phyloP scores from a whole-genome alignment of 2,329 filamentous ascomycete genomes.

The Xylariomycetidae sp. region DNA sequence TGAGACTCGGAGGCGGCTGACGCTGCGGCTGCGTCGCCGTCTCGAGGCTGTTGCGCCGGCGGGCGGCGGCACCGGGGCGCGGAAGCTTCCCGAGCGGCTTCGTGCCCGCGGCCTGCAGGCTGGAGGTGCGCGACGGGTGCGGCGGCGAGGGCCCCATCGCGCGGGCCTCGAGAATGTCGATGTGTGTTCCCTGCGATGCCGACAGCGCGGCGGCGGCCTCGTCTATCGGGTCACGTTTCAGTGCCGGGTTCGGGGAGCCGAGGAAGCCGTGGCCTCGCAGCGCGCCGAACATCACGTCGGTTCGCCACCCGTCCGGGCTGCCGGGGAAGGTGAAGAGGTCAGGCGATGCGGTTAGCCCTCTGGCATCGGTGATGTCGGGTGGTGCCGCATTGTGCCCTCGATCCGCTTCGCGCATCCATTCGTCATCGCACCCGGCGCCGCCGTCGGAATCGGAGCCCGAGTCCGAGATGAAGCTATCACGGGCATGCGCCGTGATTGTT shows the following conservation, averaged over 20 bases:
- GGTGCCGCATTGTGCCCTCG: too few relatives aligned
- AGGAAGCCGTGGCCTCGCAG: slow-evolving; percentile 29
- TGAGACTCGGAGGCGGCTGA: slow-evolving; percentile 2
- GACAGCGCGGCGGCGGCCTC: slow-evolving; percentile 39
- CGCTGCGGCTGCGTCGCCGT: slow-evolving; percentile 11
- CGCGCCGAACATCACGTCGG: slow-evolving; percentile 40
- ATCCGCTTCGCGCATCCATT: slow-evolving; percentile 53
- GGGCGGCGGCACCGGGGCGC: slow-evolving; percentile 12
- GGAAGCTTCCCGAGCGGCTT: slow-evolving; percentile 32
- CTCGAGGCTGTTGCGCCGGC: slow-evolving; percentile 25
- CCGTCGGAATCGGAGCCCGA: slow-evolving; percentile 43
- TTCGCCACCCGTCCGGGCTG: slow-evolving; percentile 38
- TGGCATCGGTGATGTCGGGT: too few relatives aligned
- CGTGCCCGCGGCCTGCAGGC: slow-evolving; percentile 46
- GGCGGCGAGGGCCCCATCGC: slow-evolving; percentile 32
- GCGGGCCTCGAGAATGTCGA: slow-evolving; percentile 27
- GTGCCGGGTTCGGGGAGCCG: slow-evolving; percentile 23
- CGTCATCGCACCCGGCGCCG: slow-evolving; percentile 31
- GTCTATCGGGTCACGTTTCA: slow-evolving; percentile 38
- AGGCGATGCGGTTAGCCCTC: slow-evolving; percentile 37
- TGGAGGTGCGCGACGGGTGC: slow-evolving; percentile 47
- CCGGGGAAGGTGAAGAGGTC: slow-evolving; percentile 50
- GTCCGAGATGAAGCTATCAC: slow-evolving; percentile 41
- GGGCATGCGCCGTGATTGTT: slow-evolving; percentile 34
- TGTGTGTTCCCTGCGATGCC: slow-evolving; percentile 31